A percentile compares a stretch with the other conserved stretches of the same genome.
phyloP scores from a whole-genome alignment of 2,329 filamentous ascomycete genomes.

The Mycosphaerelloides madeirae region DNA sequence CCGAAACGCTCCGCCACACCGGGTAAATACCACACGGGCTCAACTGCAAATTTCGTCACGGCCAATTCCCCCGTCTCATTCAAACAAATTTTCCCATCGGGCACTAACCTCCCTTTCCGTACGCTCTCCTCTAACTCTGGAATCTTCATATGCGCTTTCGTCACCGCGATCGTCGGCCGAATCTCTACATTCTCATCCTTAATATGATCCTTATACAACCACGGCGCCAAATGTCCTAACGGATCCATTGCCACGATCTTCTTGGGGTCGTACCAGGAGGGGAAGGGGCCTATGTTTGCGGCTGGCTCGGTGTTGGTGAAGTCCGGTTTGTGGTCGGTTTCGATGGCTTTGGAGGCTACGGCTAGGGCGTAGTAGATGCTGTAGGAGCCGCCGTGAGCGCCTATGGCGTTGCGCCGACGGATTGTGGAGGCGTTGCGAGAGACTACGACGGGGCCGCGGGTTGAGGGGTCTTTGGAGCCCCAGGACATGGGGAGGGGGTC shows the following conservation, averaged over 20 bases:
- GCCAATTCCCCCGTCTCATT: slow-evolving; percentile 82
- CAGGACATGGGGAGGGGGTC: slow-evolving; percentile 85
- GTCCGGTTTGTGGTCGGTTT: slow-evolving; percentile 72
- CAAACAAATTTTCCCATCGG: slow-evolving; percentile 85
- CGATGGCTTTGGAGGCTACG: slow-evolving; percentile 83
- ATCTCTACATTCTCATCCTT: slow-evolving; percentile 63
- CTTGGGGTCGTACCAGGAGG: slow-evolving; percentile 80
- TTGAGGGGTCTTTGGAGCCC: slow-evolving; percentile 70
- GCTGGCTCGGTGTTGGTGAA: slow-evolving; percentile 87
- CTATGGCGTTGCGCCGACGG: slow-evolving; percentile 69
- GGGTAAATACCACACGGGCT: slow-evolving; percentile 65
- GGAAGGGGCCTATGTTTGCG: slow-evolving; percentile 81
- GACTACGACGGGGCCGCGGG: slow-evolving; percentile 83
- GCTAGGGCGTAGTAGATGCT: slow-evolving; percentile 93
- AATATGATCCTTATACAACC: slow-evolving; percentile 75
- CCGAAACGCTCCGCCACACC: slow-evolving; percentile 83
- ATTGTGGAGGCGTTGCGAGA: slow-evolving; percentile 72
- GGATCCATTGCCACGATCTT: slow-evolving; percentile 99
- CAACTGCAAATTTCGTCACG: slow-evolving; percentile 94
- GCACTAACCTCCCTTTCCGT: slow-evolving; percentile 65
- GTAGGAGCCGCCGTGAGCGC: slow-evolving; percentile 82
- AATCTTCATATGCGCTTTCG: slow-evolving; percentile 92
- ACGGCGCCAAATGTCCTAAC: slow-evolving; percentile 79
- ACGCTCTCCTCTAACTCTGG: slow-evolving; percentile 91
- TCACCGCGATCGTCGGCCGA: slow-evolving; percentile 79